Evolutionary conservation across 805 yeast genomes (phyloP), one percentile per base, ranked within the genome.

Genomic region (Metschnikowia amazonensis): DNA sequence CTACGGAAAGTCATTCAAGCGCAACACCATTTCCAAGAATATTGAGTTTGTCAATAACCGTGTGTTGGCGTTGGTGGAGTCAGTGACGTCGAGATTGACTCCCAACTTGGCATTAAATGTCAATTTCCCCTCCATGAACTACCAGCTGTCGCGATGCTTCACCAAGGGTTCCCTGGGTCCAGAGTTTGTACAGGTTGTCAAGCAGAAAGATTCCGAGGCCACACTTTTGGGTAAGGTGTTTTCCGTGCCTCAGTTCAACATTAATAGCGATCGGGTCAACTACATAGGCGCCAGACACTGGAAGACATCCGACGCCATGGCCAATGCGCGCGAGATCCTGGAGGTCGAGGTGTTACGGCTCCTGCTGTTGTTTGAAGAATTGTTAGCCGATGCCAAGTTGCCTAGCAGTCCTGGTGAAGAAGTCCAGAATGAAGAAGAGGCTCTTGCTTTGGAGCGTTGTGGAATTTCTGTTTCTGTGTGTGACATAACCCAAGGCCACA

Each of bases 91-190:
- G 8, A 48, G 24, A 16, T 34, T 52, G 37, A 44, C 43, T 4
- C 31, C 25, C 11, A 40, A 43, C 30, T 25, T 28, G 36, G 29
- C 59, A 3, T 47, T 61, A 25, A 61, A 62, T 46, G 45, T 65
- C 42, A 61, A 60, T 46, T 58, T 65, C 42, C 69, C 69, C 3
- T 59, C 66, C 4, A 49, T 62, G 20, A 65, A 63, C 48, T 58
- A 57, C 32, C 52, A 42, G 9, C 39, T 44, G 28, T 56, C 64
- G 5, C 51, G 48, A 6, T 64, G 69, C 48, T 37, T 41, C 34
- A 54, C 60, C 20, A 36, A 43, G 4, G 47, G 44, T 5, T 6
- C 25, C 3, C 16, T 32, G 11, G 50, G 52, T 2, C 54, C 54
- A 1, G 34, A 34, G 3, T 51, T 46, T 16, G 23, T 16, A 23